Evolutionary conservation across 2,329 filamentous ascomycete genomes (phyloP), one percentile per base, ranked within the genome.

Genomic region (Helicocarpus griseus): DNA sequence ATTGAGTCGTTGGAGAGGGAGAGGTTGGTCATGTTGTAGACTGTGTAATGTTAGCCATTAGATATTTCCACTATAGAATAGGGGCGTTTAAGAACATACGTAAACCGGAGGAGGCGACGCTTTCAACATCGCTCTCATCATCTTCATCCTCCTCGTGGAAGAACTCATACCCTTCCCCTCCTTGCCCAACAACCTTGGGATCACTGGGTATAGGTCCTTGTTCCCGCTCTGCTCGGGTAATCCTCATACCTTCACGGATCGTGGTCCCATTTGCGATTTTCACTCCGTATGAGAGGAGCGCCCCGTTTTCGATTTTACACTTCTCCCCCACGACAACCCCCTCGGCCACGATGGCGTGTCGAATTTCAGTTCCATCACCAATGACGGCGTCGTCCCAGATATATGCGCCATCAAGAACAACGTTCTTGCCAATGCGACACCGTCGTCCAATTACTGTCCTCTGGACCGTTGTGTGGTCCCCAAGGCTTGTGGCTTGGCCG

Each of bases 371-470:
- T 19, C 83, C 83, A 62, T 96, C 88, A 1, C 82, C 86, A 58
- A 98, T 81, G 4, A 78, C 79, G 0, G 82, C 82, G 60, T 89
- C 80, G 60, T 96, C 88, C 90, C 91, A 97, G 56, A 98, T 81
- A 60, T 89, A 91, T 21, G 87, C 85, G 58, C 88, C 79, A 45
- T 86, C 78, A 54, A 98, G 81, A 35, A 75, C 79, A 26, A 93
- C 90, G 57, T 93, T 87, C 58, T 81, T 84, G 5, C 93, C 93
- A 58, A 98, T 93, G 57, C 82, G 83, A 69, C 91, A 97, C 58
- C 86, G 79, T 55, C 86, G 80, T 29, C 93, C 93, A 54, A 98
- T 82, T 44, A 93, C 80, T 61, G 86, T 90, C 67, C 86, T 86
- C 7, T 76, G 76, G 29, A 98, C 78, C 0, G 73, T 77, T 57